phyloP scores from a whole-genome alignment of 2,329 filamentous ascomycete species.

The Periconia macrospinosa region DNA sequence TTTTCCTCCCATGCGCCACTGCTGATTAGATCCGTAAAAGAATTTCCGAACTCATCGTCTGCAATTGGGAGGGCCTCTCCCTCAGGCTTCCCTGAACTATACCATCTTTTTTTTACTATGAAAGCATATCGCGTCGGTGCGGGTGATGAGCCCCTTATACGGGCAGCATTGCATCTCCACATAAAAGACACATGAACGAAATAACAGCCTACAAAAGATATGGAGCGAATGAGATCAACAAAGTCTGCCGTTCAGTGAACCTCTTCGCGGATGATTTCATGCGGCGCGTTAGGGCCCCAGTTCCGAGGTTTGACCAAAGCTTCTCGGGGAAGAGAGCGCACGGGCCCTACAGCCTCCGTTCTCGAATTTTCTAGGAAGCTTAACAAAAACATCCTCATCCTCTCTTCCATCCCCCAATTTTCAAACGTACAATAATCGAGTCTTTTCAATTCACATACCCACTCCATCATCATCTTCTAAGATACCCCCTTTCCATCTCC shows the following conservation, averaged over 20 bases:
- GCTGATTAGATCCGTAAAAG: constrained; percentile 6
- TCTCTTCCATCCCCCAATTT: background rate
- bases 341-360: constrained; percentile 13
- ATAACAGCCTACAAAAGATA: background rate
- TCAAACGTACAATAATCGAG: background rate
- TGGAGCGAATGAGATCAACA: background rate
- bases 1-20: background rate
- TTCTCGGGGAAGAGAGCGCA: constrained; percentile 10
- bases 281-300: constrained; percentile 1
- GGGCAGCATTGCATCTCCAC: constrained; percentile 39
- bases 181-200: constrained; percentile 29
- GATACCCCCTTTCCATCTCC: constrained; percentile 5
- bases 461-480: background rate
- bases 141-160: constrained; percentile 32
- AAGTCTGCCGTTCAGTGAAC: background rate
- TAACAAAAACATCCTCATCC: constrained; percentile 6
- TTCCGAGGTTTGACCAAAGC: constrained; percentile 19
- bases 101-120: constrained; percentile 16
- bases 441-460: background rate
- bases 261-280: background rate
- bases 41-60: constrained; percentile 28
- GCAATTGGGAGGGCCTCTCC: constrained; percentile 21
- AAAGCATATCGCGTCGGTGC: constrained; percentile 11
- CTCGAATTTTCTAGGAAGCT: constrained; percentile 21
- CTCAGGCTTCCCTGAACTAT: constrained; percentile 15